Conservation (phyloP, 768 basidiomycete species). For the Tricholoma matsutake region DNA sequence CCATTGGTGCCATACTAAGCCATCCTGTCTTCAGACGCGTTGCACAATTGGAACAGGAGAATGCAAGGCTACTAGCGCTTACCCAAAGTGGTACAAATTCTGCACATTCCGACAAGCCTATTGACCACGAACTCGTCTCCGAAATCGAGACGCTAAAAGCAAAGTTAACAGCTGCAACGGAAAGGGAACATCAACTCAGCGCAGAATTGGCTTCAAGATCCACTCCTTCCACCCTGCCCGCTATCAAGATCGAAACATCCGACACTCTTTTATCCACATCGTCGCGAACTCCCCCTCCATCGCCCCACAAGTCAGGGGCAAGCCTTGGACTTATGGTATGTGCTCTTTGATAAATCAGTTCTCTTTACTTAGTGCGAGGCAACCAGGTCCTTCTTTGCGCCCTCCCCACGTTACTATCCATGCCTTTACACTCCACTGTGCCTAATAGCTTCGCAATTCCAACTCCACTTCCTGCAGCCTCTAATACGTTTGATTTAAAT, state of each 20-base stretch:
- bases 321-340: conserved; percentile 71
- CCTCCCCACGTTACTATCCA: conserved; percentile 68
- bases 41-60: conserved; percentile 81
- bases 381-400: conserved; percentile 75
- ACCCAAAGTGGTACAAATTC: conserved; percentile 39
- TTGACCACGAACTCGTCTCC: conserved; percentile 44
- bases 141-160: conserved; percentile 67
- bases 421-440: conserved; percentile 54
- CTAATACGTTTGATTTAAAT: conserved; percentile 46
- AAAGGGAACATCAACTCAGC: conserved; percentile 65
- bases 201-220: conserved; percentile 51
- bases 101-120: conserved; percentile 24
- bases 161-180: conserved; percentile 59
- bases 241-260: conserved; percentile 57
- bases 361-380: conserved; percentile 13
- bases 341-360: conserved; percentile 9
- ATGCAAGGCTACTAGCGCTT: conserved; percentile 64
- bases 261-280: conserved; percentile 50
- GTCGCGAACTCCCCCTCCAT: conserved; percentile 35
- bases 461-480: conserved; percentile 40
- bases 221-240: conserved; percentile 23
- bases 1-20: conserved; percentile 2
- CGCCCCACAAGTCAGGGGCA: conserved; percentile 58
- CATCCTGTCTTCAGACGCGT: conserved; percentile 58
- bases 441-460: conserved; percentile 58